Percentiles rank a stretch among this genome's conserved stretches.
phyloP scores from a whole-genome alignment of 495 filamentous ascomycete species.

The Penicillium manginii region DNA sequence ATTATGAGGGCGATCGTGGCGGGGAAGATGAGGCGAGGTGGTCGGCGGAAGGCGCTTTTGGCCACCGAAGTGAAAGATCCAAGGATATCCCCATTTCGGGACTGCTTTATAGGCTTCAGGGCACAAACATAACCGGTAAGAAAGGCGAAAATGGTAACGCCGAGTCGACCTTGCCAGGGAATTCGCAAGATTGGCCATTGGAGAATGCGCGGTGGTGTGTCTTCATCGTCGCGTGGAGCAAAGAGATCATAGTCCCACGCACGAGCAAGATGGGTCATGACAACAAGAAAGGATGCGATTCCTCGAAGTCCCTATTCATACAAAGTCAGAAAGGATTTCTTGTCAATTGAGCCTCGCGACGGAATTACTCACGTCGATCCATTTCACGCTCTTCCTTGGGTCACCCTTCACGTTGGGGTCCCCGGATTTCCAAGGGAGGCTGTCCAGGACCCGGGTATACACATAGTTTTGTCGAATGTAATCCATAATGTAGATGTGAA shows the following conservation, averaged over 20 bases:
- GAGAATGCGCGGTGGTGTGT: constrained; percentile 52
- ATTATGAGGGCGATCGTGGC: constrained; percentile 60
- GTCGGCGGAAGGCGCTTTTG: constrained; percentile 66
- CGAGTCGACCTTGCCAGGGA: constrained; percentile 64
- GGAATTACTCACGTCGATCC: constrained; percentile 63
- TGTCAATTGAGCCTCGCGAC: background rate
- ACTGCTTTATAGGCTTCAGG: constrained; percentile 64
- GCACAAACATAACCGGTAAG: constrained; percentile 72
- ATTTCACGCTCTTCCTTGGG: constrained; percentile 63
- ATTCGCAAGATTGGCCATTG: constrained; percentile 65
- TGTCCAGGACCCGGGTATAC: constrained; percentile 38
- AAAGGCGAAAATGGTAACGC: constrained; percentile 68
- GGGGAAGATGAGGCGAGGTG: constrained; percentile 64
- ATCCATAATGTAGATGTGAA: constrained; percentile 21
- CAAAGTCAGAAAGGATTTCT: background rate
- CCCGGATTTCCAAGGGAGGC: constrained; percentile 37
- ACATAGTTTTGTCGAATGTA: constrained; percentile 30
- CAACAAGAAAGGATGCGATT: constrained; percentile 65
- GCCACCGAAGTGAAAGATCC: constrained; percentile 57
- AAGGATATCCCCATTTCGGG: constrained; percentile 56
- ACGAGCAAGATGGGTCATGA: constrained; percentile 65
- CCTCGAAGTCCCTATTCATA: constrained; percentile 61
- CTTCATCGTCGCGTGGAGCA: constrained; percentile 52
- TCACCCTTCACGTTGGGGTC: constrained; percentile 40
- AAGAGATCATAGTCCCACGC: constrained; percentile 63